Conservation (phyloP, 768 basidiomycete genomes). For the Xanthoconium stramineum region DNA sequence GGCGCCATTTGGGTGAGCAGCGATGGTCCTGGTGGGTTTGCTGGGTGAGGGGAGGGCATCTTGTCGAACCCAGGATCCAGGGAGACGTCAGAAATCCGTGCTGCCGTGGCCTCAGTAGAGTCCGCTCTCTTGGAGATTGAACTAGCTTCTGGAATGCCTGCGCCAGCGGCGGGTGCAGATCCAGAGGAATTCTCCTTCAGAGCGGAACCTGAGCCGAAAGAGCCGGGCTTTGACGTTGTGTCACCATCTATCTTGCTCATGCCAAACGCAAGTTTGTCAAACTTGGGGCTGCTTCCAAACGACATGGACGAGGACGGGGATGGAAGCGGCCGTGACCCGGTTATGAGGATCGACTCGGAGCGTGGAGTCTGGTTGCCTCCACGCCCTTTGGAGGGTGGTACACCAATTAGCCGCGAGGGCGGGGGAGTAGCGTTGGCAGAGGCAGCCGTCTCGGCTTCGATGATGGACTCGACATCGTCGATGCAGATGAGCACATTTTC, state of each 20-base stretch:
- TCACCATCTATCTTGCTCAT: slow-evolving; percentile 85
- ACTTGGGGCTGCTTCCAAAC: slow-evolving; percentile 62
- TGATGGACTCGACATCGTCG: slow-evolving; percentile 93
- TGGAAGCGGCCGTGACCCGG: slow-evolving; percentile 90
- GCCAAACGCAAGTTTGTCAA: slow-evolving; percentile 87
- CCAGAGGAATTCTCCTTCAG: slow-evolving; percentile 22
- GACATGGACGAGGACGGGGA: slow-evolving; percentile 77
- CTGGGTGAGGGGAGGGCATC: slow-evolving; percentile 34
- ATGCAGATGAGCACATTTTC: slow-evolving; percentile 98
- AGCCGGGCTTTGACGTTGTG: slow-evolving; percentile 34
- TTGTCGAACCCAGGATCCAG: slow-evolving; percentile 41
- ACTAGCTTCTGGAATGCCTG: slow-evolving; percentile 10
- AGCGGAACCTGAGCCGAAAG: slow-evolving; percentile 24
- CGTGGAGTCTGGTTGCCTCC: slow-evolving; percentile 97
- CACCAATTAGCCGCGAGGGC: slow-evolving; percentile 76
- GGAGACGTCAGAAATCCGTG: slow-evolving; percentile 49
- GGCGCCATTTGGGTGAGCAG: slow-evolving; percentile 72
- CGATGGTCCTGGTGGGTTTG: slow-evolving; percentile 57
- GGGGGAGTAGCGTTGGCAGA: slow-evolving; percentile 33
- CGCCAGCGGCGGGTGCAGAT: slow-evolving; percentile 11
- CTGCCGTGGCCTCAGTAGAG: slow-evolving; percentile 44
- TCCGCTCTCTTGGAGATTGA: slow-evolving; percentile 27
- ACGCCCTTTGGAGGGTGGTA: slow-evolving; percentile 88
- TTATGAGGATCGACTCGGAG: slow-evolving; percentile 78
- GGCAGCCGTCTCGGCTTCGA: slow-evolving; percentile 71